Conservation (phyloP, 2,329 filamentous ascomycete species). For the Penicillium sp. region DNA sequence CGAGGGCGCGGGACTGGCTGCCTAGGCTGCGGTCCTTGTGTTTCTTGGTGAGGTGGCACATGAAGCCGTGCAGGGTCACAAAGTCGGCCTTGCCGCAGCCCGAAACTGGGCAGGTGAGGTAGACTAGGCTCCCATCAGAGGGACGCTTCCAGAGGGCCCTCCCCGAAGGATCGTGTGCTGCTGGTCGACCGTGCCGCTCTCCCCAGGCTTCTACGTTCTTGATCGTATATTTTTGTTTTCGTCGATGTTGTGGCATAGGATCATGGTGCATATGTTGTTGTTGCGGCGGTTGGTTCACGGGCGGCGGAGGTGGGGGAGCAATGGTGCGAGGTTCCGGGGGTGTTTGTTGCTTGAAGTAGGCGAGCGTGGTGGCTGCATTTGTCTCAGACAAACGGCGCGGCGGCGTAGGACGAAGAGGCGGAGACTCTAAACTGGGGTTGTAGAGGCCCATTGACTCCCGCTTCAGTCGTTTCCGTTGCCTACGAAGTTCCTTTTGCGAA, state of each 20-base stretch:
- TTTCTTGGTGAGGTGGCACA: conserved; percentile 49
- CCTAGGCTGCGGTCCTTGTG: conserved; percentile 48
- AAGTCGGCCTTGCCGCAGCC: conserved; percentile 48
- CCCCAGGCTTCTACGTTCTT: conserved; percentile 50
- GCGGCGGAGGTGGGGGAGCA: conserved; percentile 25
- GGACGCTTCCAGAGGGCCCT: conserved; percentile 47
- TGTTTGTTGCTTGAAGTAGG: conserved; percentile 49
- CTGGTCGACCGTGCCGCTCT: conserved; percentile 46
- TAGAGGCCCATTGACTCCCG: conserved; percentile 47
- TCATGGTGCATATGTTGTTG: conserved; percentile 35
- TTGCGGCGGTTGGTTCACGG: conserved; percentile 24
- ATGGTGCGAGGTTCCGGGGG: conserved; percentile 43
- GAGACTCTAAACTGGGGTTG: conserved; percentile 41
- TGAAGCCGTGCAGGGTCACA: conserved; percentile 48
- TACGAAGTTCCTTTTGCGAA: conserved; percentile 38
- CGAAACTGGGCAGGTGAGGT: conserved; percentile 44
- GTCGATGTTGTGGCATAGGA: conserved; percentile 36
- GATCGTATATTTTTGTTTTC: conserved; percentile 49
- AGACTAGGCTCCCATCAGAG: conserved; percentile 44
- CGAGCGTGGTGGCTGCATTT: conserved; percentile 46
- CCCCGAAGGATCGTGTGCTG: conserved; percentile 45
- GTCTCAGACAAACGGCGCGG: conserved; percentile 47
- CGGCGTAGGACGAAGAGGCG: conserved; percentile 43
- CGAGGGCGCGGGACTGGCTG: conserved; percentile 46
- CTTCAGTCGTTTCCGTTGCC: conserved; percentile 46